Evolutionary conservation across 2,329 filamentous ascomycete species (phyloP).

Genomic region (Colletotrichum phormii): DNA sequence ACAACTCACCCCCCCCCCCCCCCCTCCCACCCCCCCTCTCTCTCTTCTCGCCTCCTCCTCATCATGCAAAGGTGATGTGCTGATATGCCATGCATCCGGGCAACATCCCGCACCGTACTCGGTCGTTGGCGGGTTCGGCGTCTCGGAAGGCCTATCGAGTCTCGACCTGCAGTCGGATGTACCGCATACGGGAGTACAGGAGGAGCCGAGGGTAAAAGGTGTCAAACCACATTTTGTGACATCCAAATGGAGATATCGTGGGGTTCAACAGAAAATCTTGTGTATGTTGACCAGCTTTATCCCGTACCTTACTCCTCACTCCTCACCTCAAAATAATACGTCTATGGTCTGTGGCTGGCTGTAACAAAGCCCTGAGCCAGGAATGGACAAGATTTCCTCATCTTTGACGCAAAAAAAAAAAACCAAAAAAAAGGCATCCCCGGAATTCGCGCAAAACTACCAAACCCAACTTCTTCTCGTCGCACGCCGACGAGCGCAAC

Average conservation of each 20-base stretch:
- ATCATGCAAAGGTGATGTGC: slow-evolving; percentile 5
- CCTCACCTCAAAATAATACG: neutral
- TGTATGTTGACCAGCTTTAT: neutral
- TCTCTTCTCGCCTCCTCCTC: no score
- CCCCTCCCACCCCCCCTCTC: no score
- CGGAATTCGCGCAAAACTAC: slow-evolving; percentile 29
- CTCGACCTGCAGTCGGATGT: neutral
- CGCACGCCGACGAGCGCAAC: slow-evolving; percentile 35
- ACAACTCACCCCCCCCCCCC: neutral
- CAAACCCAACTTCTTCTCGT: neutral
- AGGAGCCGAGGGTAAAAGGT: neutral
- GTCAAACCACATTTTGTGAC: slow-evolving; percentile 16
- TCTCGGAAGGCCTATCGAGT: neutral
- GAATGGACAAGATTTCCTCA: neutral
- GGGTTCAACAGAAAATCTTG: neutral
- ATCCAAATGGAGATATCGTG: slow-evolving; percentile 26
- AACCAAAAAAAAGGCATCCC: slow-evolving; percentile 15
- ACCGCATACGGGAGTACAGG: neutral
- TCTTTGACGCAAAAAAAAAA: neutral
- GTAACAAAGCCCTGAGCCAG: slow-evolving; percentile 15
- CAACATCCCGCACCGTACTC: slow-evolving; percentile 7
- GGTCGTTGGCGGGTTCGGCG: neutral
- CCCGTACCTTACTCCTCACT: neutral
- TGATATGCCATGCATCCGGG: slow-evolving; percentile 14
- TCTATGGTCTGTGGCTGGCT: neutral